Evolutionary conservation across 2,329 filamentous ascomycete species (phyloP), one percentile per base, ranked within the genome.

Genomic region (Mariannaea sp.): DNA sequence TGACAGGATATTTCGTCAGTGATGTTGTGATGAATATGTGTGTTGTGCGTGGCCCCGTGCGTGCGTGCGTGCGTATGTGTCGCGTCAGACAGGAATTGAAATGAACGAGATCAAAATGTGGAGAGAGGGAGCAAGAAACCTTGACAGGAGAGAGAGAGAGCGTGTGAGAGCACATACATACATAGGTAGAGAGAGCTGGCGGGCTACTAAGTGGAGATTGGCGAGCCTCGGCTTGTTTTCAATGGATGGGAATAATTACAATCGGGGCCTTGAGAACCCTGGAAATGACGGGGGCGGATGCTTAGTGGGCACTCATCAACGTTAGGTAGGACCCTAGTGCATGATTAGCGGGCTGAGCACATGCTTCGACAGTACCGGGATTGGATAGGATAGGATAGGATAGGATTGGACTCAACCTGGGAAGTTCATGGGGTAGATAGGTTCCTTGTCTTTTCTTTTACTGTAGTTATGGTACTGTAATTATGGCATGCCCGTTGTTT

Each of bases 201-300:
- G 29, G 41, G 16, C 43, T 39, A 30, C 24, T 17, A 36, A 40
- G 46, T 42, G 46, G 46, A 49, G 46, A 49, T 19, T 13, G 20
- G 29, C 35, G 14, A 22, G 46, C 46, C 46, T 49, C 46, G 38
- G 46, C 39, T 49, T 36, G 46, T 41, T 41, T 27, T 32, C 9
- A 41, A 29, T 41, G 38, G 38, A 10, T 13, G 14, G 20, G 22
- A 13, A 29, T 7, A 14, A 8, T n/a, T 27, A 12, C 3, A 16
- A 24, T 36, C 7, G 7, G 33, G 13, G 29, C 42, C 29, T 20
- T 45, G 27, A 8, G 12, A 24, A 12, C 29, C 29, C 29, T 32
- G 29, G 29, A 32, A 32, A 32, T 32, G 29, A 39, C 29, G 35
- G 46, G 44, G 46, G 46, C 38, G 16, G 39, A 38, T 49, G 46